Evolutionary conservation across 2,329 filamentous ascomycete genomes (phyloP).

Genomic region (Neonectria hederae): DNA sequence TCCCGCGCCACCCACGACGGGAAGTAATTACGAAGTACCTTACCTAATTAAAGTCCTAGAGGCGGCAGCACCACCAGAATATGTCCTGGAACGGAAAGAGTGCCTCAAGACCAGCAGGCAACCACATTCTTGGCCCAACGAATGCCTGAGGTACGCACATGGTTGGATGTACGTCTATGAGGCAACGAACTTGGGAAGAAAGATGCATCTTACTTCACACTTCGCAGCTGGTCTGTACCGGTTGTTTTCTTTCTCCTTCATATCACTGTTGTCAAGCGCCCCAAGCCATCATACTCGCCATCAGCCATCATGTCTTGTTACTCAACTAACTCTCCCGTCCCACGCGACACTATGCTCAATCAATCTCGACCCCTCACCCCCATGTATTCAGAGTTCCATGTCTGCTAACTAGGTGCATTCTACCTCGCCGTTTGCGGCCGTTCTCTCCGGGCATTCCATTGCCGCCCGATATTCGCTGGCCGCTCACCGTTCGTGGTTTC

Average conservation of each 20-base stretch:
- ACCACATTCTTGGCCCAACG: slow-evolving; percentile 19
- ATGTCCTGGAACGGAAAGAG: slow-evolving; percentile 40
- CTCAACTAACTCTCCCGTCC: neutral
- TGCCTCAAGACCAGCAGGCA: slow-evolving; percentile 32
- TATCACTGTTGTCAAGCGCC: neutral
- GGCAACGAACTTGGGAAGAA: neutral
- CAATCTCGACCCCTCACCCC: neutral
- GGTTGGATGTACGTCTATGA: neutral
- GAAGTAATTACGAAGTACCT: neutral
- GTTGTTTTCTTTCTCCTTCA: slow-evolving; percentile 9
- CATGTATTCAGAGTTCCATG: slow-evolving; percentile 1
- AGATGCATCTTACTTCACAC: slow-evolving; percentile 10
- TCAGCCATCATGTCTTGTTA: neutral
- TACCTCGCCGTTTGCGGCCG: slow-evolving; percentile 8
- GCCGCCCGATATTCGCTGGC: neutral
- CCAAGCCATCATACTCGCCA: neutral
- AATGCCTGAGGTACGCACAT: slow-evolving; percentile 37
- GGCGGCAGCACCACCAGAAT: slow-evolving; percentile 15
- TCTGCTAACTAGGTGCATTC: slow-evolving; percentile 1
- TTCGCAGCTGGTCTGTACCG: neutral
- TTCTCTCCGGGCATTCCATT: neutral
- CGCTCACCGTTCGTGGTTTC: neutral
- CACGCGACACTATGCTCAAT: neutral
- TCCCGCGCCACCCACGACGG: neutral
- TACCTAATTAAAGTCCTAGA: neutral